Evolutionary conservation across 176 grass and related monocot species (phyloP), one percentile per base, ranked within the genome.

Genomic region (bread wheat (Triticum aestivum)): DNA sequence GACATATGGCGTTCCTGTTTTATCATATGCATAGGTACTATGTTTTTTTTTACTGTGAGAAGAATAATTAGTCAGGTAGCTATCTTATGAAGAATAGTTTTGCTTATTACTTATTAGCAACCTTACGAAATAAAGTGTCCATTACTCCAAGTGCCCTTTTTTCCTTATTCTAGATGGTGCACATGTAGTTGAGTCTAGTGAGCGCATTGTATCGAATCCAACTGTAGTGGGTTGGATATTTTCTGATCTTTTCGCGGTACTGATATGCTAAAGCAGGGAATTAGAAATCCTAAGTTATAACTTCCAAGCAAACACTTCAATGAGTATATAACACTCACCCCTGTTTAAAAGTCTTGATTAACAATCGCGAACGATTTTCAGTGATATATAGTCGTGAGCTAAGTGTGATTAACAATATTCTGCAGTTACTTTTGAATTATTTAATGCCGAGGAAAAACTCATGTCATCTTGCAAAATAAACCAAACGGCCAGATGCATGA

Each of bases 231-330:
- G 32, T 26, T 70, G 2, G 42, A 70, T 71, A 71, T 38, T 56
- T 58, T 39, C 21, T 71, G 35, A 39, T 35, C 13, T 72, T 52
- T 59, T 59, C 4, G 8, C 0, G 13, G 35, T 58, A 8, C 5
- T 58, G 47, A 83, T 72, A 70, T 59, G 33, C 35, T 61, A 83
- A 83, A n/a, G 33, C 66, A 49, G 64, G 8, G 18, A 67, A n/a
- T 81, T 54, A 54, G 51, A 54, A 18, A 54, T 54, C 51, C 15
- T 54, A 75, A 32, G 8, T 75, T 15, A 1, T 49, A 69, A 52
- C 18, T 52, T 82, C 27, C n/a, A 82, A 49, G 27, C 18, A 82
- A 34, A 44, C 29, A 14, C 18, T 35, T 82, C 79, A 15, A 14
- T 69, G 29, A 23, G 44, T 69, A 82, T 52, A 69, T 52, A 69